These are phyloP conservation scores for Pachysolen tannophilus DNA, from an alignment of 805 yeast species.

Conservation along the genomic window DNA sequence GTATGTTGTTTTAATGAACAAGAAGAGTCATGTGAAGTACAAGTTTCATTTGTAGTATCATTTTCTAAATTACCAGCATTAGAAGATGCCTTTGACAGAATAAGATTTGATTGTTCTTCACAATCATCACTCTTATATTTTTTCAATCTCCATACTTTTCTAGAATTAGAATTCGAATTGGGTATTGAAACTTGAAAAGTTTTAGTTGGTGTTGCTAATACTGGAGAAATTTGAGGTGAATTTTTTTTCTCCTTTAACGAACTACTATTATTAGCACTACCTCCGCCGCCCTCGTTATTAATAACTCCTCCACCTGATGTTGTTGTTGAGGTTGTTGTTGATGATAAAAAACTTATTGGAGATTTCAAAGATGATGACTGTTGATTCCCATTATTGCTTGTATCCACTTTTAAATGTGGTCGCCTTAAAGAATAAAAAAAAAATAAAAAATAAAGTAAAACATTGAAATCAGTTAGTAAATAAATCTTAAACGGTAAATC, in stretches of 20 bases:
- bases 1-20: conserved; percentile 3
- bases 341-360: conserved; percentile 2
- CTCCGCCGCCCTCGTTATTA: background rate
- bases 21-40: conserved; percentile 6
- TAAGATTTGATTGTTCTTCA: conserved; percentile 23
- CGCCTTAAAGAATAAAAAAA: background rate
- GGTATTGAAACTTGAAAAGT: no score
- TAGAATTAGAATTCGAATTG: conserved; percentile 2
- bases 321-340: background rate
- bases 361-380: background rate
- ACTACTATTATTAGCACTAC: background rate
- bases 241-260: background rate
- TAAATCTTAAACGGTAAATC: no score
- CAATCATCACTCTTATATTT: conserved; percentile 22
- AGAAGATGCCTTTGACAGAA: conserved; percentile 17
- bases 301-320: background rate
- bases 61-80: conserved; percentile 9
- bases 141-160: conserved; percentile 21
- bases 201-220: conserved; percentile 1
- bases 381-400: background rate
- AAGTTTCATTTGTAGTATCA: conserved; percentile 19
- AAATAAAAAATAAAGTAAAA: background rate
- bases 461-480: conserved; percentile 9
- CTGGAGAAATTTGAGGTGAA: background rate
- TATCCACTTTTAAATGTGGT: background rate